A percentile compares a stretch with the other conserved stretches of the same genome.
Conservation (phyloP, 2,329 filamentous ascomycete genomes). For the Aspergillus quadrilineatus region DNA sequence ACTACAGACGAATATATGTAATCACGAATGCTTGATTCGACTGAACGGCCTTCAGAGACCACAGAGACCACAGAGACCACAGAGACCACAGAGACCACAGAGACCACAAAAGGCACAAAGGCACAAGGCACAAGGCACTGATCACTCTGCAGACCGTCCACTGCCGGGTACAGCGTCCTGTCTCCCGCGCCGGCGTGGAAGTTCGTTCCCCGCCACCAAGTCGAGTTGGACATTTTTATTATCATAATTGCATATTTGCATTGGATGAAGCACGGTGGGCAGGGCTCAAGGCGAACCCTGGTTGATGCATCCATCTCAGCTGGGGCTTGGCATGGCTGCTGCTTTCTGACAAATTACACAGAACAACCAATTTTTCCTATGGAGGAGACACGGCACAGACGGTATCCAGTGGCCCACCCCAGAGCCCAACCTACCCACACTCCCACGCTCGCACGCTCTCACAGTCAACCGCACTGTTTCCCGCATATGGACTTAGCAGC, state of each 20-base stretch:
- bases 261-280: too few species aligned
- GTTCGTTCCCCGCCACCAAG: too few species aligned
- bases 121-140: not conserved
- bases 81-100: too few species aligned
- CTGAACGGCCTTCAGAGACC: not conserved
- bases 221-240: not conserved
- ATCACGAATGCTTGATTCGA: not conserved
- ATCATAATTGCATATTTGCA: too few species aligned
- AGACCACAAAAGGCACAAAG: too few species aligned
- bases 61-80: too few species aligned
- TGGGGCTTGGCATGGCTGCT: slow-evolving; percentile 29
- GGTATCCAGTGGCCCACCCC: not conserved
- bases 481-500: slow-evolving; percentile 9
- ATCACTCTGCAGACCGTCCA: not conserved
- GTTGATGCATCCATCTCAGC: slow-evolving; percentile 29
- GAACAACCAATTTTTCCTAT: slow-evolving; percentile 7
- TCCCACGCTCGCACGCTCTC: not conserved
- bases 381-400: slow-evolving; percentile 23
- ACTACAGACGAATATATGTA: not conserved
- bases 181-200: too few species aligned
- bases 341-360: slow-evolving; percentile 4
- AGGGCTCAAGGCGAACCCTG: slow-evolving; percentile 30
- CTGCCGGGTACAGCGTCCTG: too few species aligned
- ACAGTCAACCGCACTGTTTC: slow-evolving; percentile 11
- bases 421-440: not conserved